A percentile compares a stretch with the other conserved stretches of the same genome.
Conservation (phyloP, 1,284 basidiomycete genomes). For the Ceratobasidium sp. region DNA sequence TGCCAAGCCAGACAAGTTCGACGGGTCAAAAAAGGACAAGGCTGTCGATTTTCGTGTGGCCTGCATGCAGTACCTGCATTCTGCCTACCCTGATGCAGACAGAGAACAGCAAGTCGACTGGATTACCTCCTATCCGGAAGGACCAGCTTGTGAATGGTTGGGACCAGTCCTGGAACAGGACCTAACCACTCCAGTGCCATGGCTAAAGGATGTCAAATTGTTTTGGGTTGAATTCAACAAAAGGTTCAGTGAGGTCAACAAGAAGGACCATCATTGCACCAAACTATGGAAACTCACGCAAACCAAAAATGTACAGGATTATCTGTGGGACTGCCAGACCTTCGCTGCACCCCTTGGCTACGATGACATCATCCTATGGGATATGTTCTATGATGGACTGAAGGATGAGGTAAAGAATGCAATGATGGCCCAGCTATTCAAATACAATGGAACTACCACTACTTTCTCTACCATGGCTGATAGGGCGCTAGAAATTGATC, state of each 20-base stretch:
- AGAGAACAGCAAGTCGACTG: not conserved
- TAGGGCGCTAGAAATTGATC: not conserved
- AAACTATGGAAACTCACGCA: conserved; percentile 14
- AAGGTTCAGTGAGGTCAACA: not conserved
- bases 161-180: not conserved
- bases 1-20: conserved; percentile 3
- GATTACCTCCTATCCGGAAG: conserved; percentile 3
- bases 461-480: not conserved
- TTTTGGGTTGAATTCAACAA: conserved; percentile 13
- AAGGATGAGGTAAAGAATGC: not conserved
- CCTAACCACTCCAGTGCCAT: not conserved
- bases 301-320: conserved; percentile 9
- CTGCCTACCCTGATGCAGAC: not conserved
- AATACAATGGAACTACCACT: not conserved
- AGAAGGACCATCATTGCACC: not conserved
- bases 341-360: not conserved
- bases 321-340: not conserved
- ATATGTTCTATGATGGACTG: conserved; percentile 20
- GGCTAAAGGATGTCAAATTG: not conserved
- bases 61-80: not conserved
- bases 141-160: not conserved
- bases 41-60: not conserved
- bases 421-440: not conserved
- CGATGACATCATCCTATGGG: not conserved
- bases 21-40: not conserved